Conservation (phyloP, 1,284 basidiomycete genomes). For the Cryptococcus maquisensis region DNA sequence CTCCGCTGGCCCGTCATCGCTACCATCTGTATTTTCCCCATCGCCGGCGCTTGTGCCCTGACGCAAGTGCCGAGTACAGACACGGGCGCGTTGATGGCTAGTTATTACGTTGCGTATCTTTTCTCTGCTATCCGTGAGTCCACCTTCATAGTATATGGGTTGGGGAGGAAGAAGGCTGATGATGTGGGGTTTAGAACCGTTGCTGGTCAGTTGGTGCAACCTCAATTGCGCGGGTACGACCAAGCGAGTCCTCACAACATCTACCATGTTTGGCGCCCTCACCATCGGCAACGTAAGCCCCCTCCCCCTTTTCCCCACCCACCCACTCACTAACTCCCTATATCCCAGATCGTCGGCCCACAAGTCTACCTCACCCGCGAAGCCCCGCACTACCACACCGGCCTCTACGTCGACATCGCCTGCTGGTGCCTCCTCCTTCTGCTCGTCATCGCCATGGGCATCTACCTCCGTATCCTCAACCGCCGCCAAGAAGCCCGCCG, state of each 20-base stretch:
- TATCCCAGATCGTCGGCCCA: constrained; percentile 29
- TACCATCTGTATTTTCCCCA: constrained; percentile 31
- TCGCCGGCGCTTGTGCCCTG: constrained; percentile 39
- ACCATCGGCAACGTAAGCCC: constrained; percentile 23
- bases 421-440: constrained; percentile 23
- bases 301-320: not conserved
- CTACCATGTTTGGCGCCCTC: constrained; percentile 33
- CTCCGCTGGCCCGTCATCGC: constrained; percentile 56
- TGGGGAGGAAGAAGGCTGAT: not conserved
- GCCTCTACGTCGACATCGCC: constrained; percentile 41
- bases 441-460: constrained; percentile 38
- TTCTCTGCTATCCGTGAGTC: constrained; percentile 27
- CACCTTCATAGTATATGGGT: too few relatives aligned
- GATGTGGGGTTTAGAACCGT: constrained; percentile 17
- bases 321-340: not conserved
- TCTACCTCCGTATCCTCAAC: constrained; percentile 40
- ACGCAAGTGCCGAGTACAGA: constrained; percentile 26
- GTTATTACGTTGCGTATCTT: constrained; percentile 39
- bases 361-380: constrained; percentile 40
- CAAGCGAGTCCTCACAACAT: constrained; percentile 41
- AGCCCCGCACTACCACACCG: constrained; percentile 34
- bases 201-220: constrained; percentile 40
- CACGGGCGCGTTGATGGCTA: constrained; percentile 31
- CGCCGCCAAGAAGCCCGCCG: constrained; percentile 32
- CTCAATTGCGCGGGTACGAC: constrained; percentile 43